Base-by-base conservation (phyloP, 495 filamentous ascomycete genomes). In the Venustampulla echinocandica region DNA sequence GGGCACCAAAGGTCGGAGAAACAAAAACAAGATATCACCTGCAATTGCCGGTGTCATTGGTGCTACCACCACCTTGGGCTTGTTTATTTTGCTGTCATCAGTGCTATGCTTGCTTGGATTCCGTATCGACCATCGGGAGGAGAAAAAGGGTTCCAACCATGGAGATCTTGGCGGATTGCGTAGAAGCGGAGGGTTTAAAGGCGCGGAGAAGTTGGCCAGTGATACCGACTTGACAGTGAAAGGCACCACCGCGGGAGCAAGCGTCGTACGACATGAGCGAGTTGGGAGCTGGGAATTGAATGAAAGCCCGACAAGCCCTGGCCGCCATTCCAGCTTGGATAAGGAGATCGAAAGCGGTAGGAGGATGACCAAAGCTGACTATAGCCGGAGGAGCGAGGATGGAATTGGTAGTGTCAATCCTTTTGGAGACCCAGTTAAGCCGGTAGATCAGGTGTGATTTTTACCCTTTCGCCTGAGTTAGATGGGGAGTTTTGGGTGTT, bases 1-100 rank as follows among this genome's bases (percentile, higher is more conserved):
- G 33, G 23, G 14, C 13, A 34, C 43, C 18, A 15, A 5, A 10
- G 15, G 34, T 11, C 9, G 34, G n/a, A 18, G 14, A 30, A 13
- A 5, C 14, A 21, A 7, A 3, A 46, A 32, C 13, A 13, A 19
- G 1, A 6, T 53, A 7, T 52, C 46, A 5, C 27, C 49, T 15
- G 17, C 33, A 41, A 52, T 69, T 49, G 75, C 64, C 2, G 79
- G 79, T 43, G 75, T 81, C 6, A 78, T 82, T 58, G 79, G 79
- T 24, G 80, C 78, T 1, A 70, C 80, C 60, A 74, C 81, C 1
- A 79, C 78, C 2, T 55, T 82, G 21, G 78, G 65, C 24, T 68
- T 79, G 10, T 58, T 79, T 17, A 49, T 79, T 0, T 7, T 63
- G n/a, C 32, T 43, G 6, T 41, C 32, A 5, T 15, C 43, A 7